phyloP scores from a whole-genome alignment of 805 yeast genomes.

The Metschnikowia gelsemii region DNA sequence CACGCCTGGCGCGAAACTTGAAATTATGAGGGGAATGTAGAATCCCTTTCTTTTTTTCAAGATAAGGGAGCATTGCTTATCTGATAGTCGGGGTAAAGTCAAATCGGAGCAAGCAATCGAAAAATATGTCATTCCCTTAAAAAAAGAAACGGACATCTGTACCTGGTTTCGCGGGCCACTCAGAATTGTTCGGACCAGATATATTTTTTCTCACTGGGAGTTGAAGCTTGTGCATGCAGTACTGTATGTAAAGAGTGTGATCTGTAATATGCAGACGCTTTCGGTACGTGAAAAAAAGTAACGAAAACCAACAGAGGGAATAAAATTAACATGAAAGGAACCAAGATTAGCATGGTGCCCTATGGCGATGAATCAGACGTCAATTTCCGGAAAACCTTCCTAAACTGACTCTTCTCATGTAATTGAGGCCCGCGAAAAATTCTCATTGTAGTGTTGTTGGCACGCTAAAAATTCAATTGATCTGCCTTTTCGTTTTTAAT shows the following conservation, averaged over 20 bases:
- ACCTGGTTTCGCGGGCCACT: neutral
- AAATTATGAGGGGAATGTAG: neutral
- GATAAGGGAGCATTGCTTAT: neutral
- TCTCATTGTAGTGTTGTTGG: too few species aligned
- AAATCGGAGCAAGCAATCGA: constrained; percentile 1
- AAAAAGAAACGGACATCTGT: constrained; percentile 1
- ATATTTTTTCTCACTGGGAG: neutral
- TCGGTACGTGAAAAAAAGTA: neutral
- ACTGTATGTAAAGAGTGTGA: neutral
- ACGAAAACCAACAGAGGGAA: neutral
- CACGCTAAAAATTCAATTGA: too few species aligned
- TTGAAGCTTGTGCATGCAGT: neutral
- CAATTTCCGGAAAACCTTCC: too few species aligned
- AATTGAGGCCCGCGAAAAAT: too few species aligned
- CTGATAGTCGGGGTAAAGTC: neutral
- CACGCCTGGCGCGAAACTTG: neutral
- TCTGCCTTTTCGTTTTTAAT: too few species aligned
- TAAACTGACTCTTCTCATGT: too few species aligned
- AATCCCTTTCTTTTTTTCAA: neutral
- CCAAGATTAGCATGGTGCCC: too few species aligned
- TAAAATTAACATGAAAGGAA: neutral
- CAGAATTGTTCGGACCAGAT: neutral
- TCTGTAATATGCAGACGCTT: constrained; percentile 1
- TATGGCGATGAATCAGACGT: too few species aligned
- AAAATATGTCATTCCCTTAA: constrained; percentile 1